These are phyloP conservation scores for Phoma sp. DNA, from an alignment of 2,329 filamentous ascomycete species.

Conservation along the genomic window DNA sequence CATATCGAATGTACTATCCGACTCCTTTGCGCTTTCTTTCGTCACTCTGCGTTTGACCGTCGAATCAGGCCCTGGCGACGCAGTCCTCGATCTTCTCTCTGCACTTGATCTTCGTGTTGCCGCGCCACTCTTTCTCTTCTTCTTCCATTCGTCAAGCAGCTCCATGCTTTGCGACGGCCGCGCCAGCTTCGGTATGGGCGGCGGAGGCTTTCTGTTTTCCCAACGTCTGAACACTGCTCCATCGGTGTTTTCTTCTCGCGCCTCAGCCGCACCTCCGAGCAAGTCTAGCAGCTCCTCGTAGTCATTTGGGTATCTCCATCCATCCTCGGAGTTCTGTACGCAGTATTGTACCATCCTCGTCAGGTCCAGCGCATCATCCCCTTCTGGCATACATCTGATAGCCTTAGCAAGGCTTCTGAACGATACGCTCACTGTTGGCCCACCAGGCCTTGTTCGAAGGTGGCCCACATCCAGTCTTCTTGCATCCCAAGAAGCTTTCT, in stretches of 20 bases:
- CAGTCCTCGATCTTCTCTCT: not conserved
- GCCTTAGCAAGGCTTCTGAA: conserved; percentile 29
- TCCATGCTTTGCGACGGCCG: not conserved
- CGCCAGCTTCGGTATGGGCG: not conserved
- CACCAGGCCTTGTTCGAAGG: not conserved
- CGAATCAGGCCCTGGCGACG: not conserved
- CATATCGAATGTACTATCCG: not conserved
- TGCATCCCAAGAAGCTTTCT: conserved; percentile 19
- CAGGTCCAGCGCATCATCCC: conserved; percentile 32
- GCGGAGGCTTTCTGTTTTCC: conserved; percentile 7
- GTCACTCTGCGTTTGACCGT: not conserved
- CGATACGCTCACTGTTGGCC: conserved; percentile 3
- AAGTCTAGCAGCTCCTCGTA: conserved; percentile 21
- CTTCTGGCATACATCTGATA: conserved; percentile 25
- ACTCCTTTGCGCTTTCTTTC: not conserved
- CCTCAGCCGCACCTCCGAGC: conserved; percentile 17
- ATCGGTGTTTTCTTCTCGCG: conserved; percentile 19
- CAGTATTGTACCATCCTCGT: conserved; percentile 34
- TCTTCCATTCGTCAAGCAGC: not conserved
- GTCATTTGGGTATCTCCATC: conserved; percentile 31
- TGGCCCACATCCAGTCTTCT: conserved; percentile 4
- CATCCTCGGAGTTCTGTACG: conserved; percentile 20
- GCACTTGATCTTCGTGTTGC: not conserved
- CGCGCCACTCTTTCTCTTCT: not conserved
- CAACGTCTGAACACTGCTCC: conserved; percentile 17